Evolutionary conservation across 352 stramenopile species (phyloP), one percentile per base, ranked within the genome.

Genomic region (Phytophthora cryptogea): DNA sequence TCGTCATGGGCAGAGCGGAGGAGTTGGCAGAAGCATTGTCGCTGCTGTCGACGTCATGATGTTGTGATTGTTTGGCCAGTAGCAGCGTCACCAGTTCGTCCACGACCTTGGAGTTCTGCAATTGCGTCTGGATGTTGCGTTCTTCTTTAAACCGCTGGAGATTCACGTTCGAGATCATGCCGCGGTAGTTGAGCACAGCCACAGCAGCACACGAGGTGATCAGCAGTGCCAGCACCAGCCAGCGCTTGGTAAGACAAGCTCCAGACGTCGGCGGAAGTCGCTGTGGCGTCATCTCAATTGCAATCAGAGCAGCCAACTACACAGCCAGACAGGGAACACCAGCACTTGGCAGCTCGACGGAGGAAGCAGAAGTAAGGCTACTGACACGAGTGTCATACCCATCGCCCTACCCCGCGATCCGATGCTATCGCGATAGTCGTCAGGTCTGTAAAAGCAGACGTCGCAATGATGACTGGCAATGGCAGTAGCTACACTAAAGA

Each of bases 141-240:
- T 41, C 23, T 1, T 53, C 13, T 5, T 44, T 11, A 8, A 33
- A 16, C 44, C 23, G 28, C 23, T 51, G 33, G 6, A 60, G 31
- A 27, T 47, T 37, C 3, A 10, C 8, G 35, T 23, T 57, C 11
- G 39, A 31, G 37, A 64, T 44, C 65, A 74, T 68, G 17, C 43
- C 55, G 36, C 68, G 67, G 44, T 72, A 75, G 57, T 77, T 78
- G 66, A 78, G 44, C 17, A 78, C 31, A 20, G 32, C 62, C 55
- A 75, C 62, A 11, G 48, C 17, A 36, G 71, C 39, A 20, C 74
- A 13, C 0, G 54, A 50, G 3, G 66, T 58, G 42, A 51, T n/a
- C 37, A 74, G 47, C 23, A 75, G 40, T 17, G 57, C 44, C 36
- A 72, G 4, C 17, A 74, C 37, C 23, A 68, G 27, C 60, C 60